These are phyloP conservation scores for Pelargonium cotyledonis DNA, from an alignment of 441 rosid genomes.

Conservation along the genomic window DNA sequence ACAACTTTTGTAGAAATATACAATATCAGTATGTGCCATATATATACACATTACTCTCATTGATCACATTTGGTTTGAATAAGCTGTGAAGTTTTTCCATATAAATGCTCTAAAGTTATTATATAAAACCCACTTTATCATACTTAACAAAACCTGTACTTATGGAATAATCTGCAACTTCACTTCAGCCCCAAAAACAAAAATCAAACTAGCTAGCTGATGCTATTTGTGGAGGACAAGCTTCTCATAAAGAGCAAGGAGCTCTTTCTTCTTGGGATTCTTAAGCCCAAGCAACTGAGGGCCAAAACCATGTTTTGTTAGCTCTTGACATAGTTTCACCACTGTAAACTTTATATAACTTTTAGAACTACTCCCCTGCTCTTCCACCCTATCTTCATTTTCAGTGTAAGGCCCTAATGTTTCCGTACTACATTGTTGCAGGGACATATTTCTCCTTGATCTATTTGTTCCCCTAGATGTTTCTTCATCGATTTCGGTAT, in stretches of 20 bases:
- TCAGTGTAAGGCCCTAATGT: slow-evolving; percentile 58
- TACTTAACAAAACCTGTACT: too few relatives aligned
- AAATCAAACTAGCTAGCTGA: neutral
- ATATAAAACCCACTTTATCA: too few relatives aligned
- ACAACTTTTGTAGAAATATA: neutral
- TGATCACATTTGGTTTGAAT: too few relatives aligned
- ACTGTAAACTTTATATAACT: slow-evolving; percentile 76
- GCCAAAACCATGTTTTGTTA: slow-evolving; percentile 74
- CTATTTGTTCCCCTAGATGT: slow-evolving; percentile 51
- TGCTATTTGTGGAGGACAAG: slow-evolving; percentile 54
- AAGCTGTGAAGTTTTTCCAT: too few relatives aligned
- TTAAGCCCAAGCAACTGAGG: slow-evolving; percentile 64
- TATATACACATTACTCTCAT: too few relatives aligned
- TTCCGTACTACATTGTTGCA: slow-evolving; percentile 31
- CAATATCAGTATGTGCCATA: too few relatives aligned
- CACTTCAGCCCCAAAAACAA: slow-evolving; percentile 21
- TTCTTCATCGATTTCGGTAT: slow-evolving; percentile 42
- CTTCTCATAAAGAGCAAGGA: slow-evolving; percentile 71
- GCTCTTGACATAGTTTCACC: slow-evolving; percentile 73
- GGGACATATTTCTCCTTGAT: slow-evolving; percentile 56
- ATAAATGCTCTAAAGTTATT: too few relatives aligned
- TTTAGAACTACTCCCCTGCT: slow-evolving; percentile 49
- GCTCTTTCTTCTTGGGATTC: slow-evolving; percentile 74
- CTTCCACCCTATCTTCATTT: slow-evolving; percentile 54
- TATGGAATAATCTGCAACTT: too few relatives aligned